A percentile compares a stretch with the other conserved stretches of the same genome.
These are phyloP conservation scores for Nelumbo lutea DNA, from an alignment of 164 flowering plant genomes.

Conservation along the genomic window DNA sequence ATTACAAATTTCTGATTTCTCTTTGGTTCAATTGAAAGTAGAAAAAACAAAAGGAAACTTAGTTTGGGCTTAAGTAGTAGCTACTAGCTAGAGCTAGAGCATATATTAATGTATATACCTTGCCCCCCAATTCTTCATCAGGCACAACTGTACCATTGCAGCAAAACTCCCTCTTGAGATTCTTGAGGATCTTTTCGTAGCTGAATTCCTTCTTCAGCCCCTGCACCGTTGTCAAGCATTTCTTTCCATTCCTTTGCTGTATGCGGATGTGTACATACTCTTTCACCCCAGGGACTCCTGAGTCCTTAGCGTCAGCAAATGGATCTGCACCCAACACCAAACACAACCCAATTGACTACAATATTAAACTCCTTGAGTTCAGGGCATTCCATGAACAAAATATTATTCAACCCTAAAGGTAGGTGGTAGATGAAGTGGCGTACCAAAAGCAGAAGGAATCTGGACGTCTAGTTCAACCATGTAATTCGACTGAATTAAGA, in stretches of 20 bases:
- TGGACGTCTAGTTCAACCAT: slow-evolving; percentile 35
- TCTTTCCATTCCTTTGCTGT: slow-evolving; percentile 81
- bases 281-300: slow-evolving; percentile 37
- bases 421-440: neutral
- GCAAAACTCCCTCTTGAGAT: slow-evolving; percentile 54
- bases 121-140: slow-evolving; percentile 61
- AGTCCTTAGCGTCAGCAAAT: slow-evolving; percentile 59
- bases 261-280: slow-evolving; percentile 78
- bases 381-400: too few species aligned
- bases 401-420: too few species aligned
- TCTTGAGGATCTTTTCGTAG: slow-evolving; percentile 68
- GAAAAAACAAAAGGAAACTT: too few species aligned
- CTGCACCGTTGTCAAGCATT: slow-evolving; percentile 71
- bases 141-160: slow-evolving; percentile 75
- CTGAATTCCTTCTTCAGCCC: slow-evolving; percentile 59
- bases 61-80: too few species aligned
- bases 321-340: slow-evolving; percentile 32
- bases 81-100: too few species aligned
- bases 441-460: slow-evolving; percentile 29
- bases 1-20: too few species aligned
- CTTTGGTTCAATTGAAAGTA: too few species aligned
- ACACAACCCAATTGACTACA: too few species aligned
- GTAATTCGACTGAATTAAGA: slow-evolving; percentile 16
- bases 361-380: too few species aligned
- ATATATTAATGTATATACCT: neutral